Conservation (phyloP, 495 filamentous ascomycete species). For the Talaromyces borbonicus region DNA sequence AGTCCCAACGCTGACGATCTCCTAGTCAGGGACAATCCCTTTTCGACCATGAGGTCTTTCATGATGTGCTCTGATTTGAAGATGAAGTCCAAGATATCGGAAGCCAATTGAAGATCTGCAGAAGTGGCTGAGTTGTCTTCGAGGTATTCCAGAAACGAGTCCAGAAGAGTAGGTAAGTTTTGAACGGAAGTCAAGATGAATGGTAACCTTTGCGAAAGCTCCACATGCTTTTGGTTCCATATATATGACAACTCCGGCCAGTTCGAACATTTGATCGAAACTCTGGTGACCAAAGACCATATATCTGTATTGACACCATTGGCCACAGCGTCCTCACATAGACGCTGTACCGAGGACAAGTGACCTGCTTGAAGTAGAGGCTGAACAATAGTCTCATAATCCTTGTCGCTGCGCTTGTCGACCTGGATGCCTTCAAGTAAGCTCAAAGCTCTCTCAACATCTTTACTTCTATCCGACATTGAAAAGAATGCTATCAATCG, state of each 20-base stretch:
- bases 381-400: conserved; percentile 27
- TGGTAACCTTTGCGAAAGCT: neutral
- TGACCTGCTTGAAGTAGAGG: conserved; percentile 18
- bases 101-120: conserved; percentile 10
- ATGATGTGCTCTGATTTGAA: conserved; percentile 14
- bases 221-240: conserved; percentile 8
- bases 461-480: conserved; percentile 19
- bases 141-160: conserved; percentile 3
- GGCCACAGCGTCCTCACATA: conserved; percentile 24
- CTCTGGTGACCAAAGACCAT: conserved; percentile 19
- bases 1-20: conserved; percentile 16
- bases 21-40: conserved; percentile 20
- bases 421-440: conserved; percentile 31
- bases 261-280: conserved; percentile 24
- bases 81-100: conserved; percentile 15
- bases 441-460: conserved; percentile 29
- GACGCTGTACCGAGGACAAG: conserved; percentile 10
- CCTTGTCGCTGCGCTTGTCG: conserved; percentile 18
- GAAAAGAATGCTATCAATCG: conserved; percentile 31
- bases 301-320: conserved; percentile 14
- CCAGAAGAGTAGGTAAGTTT: conserved; percentile 11
- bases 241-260: conserved; percentile 21
- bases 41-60: conserved; percentile 16
- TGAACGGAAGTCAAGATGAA: neutral
- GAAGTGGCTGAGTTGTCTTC: neutral